Evolutionary conservation across 2,329 filamentous ascomycete species (phyloP).

Genomic region (Colletotrichum graminicola): DNA sequence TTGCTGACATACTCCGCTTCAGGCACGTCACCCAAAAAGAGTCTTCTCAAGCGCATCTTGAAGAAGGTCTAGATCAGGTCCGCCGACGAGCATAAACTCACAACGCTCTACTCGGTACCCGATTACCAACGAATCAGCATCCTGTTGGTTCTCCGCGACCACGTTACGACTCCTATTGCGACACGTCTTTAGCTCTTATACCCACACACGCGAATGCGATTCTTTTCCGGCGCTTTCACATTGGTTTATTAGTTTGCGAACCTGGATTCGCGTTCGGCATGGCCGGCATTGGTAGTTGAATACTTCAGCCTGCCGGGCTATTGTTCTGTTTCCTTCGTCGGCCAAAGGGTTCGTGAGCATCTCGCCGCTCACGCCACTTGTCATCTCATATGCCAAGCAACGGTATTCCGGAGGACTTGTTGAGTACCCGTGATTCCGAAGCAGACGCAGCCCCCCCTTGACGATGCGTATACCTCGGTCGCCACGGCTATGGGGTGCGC

Average conservation of each 20-base stretch:
- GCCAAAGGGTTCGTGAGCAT: too few relatives aligned
- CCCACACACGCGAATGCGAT: neutral
- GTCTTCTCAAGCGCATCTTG: conserved; percentile 36
- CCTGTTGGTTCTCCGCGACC: neutral
- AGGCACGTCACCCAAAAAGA: conserved; percentile 28
- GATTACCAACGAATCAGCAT: neutral
- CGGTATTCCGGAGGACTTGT: neutral
- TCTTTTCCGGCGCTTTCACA: neutral
- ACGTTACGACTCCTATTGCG: conserved; percentile 2
- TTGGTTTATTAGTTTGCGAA: neutral
- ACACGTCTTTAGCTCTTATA: neutral
- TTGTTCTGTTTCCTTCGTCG: neutral
- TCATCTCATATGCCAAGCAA: neutral
- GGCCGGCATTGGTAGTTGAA: neutral
- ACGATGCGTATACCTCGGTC: neutral
- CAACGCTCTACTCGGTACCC: neutral
- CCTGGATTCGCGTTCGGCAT: neutral
- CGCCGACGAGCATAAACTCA: neutral
- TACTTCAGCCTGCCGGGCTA: neutral
- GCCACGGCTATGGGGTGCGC: neutral
- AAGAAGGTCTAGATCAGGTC: conserved; percentile 24
- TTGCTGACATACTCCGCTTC: neutral
- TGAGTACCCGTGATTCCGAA: neutral
- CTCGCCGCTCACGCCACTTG: neutral
- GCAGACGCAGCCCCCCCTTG: neutral